Base-by-base conservation (phyloP, 1,284 basidiomycete species). In the Sparassis latifolia region DNA sequence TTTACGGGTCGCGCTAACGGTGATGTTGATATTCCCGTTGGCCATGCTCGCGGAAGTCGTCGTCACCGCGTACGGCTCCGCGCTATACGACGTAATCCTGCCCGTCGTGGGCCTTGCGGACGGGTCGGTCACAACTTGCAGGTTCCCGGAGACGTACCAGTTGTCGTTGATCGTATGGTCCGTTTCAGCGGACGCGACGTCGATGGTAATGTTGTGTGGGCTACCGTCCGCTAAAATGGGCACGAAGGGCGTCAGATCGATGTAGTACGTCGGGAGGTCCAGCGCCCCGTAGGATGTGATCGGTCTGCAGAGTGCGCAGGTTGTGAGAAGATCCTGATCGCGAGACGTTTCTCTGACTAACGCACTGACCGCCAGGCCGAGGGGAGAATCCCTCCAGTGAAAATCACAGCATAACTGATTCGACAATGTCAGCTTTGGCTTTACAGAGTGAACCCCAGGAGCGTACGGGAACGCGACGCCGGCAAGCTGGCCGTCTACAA, bases 231-330 rank as follows among this genome's bases (percentile, higher is more conserved):
- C 75, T 38, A 92, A 72, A 27, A 81, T 59, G 4, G 86, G 86
- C 1, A 87, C 74, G 64, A 91, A 92, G 1, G 89, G 86, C 10
- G 88, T 89, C 47, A 90, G 68, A 64, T 92, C 89, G 40, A 91
- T 60, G 60, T 82, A 82, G 66, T 92, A 90, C 2, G 82, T 86
- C 1, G 89, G 89, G 31, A 89, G 74, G 57, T 91, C 86, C 37
- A 89, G 70, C 2, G 88, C 86, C 9, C 88, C 87, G 58, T 86
- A 90, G 2, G 87, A 80, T 2, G 83, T 78, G 60, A 90, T 86
- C 0, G 89, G 89, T 52, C 87, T 85, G 42, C 31, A 40, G 31
- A 42, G 4, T 20, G 20, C 20, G 20, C 20, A 20, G 20, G 20
- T 20, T 20, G 20, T 20, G 20, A 20, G 20, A 20, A 28, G 10